Evolutionary conservation across 768 basidiomycete species (phyloP), one percentile per base, ranked within the genome.

Genomic region (Lentinula lateritia): DNA sequence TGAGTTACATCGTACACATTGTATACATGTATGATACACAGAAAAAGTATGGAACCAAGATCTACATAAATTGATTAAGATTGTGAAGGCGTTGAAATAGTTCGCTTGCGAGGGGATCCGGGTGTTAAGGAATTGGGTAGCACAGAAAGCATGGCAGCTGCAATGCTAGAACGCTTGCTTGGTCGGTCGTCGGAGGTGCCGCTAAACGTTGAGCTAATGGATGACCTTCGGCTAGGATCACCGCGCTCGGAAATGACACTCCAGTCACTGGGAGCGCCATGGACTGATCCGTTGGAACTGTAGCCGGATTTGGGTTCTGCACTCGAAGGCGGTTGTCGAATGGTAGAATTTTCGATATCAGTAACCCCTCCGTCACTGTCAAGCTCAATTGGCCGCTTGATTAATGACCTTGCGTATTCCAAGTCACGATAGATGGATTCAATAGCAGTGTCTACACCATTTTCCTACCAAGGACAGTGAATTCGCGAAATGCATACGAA

Each of bases 371-470:
- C 68, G 32, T 76, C 78, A 35, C 67, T 72, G 12, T 73, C 63
- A 35, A 63, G 62, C 15, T 39, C 69, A 34, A 15, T 32, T 56
- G 9, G 55, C 36, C 81, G 83, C 71, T 93, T 95, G 65, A 98
- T 86, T 54, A 97, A 75, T 7, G 90, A 89, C 39, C 90, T 85
- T 39, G 96, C 93, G 71, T 98, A 98, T 63, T 98, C 96, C 60
- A 98, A 75, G 70, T 99, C 95, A 50, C 97, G 87, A 71, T 98
- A 99, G 65, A 99, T 95, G 32, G 90, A 87, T 73, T 98, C 95
- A 62, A 98, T 89, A 15, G 97, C 97, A 36, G 84, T 93, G 1
- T 85, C 82, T 1, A 98, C 94, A n/a, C 96, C 96, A 64, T 94
- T 88, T 78, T 99, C 96, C 93, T 95, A 28, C 28, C 28, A 28